A percentile compares a stretch with the other conserved stretches of the same genome.
These are phyloP conservation scores for Lycium barbarum DNA, from an alignment of 257 asterid species.

Conservation along the genomic window DNA sequence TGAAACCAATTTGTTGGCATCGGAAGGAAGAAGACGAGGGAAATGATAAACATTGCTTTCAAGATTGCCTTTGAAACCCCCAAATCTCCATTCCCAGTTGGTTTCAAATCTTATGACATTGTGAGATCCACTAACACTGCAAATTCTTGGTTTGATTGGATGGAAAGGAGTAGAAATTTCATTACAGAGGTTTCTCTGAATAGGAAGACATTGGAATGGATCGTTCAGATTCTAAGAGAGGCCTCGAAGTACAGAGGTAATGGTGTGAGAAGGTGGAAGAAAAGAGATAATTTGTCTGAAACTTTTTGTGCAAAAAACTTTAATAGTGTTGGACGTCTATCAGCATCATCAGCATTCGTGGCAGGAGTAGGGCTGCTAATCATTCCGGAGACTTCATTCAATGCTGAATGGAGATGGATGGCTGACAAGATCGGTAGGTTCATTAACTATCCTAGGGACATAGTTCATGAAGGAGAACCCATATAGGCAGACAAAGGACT, in stretches of 20 bases:
- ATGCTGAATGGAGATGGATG: neutral
- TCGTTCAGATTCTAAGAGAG: no score
- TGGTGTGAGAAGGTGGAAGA: no score
- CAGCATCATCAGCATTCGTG: neutral
- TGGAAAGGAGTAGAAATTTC: no score
- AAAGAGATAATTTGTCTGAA: neutral
- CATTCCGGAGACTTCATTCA: neutral
- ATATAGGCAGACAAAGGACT: neutral
- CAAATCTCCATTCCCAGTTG: constrained; percentile 41
- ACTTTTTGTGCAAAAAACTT: neutral
- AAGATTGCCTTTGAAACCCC: constrained; percentile 61
- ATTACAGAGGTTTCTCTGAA: no score
- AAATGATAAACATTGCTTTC: constrained; percentile 65
- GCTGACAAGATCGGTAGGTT: neutral
- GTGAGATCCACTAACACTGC: no score
- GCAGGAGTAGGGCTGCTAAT: neutral
- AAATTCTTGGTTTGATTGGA: no score
- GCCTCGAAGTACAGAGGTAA: no score
- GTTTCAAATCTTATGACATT: no score
- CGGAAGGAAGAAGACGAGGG: constrained; percentile 73
- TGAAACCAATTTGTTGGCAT: constrained; percentile 69
- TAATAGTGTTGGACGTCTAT: neutral
- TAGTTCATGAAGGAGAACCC: neutral
- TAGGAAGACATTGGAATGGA: no score
- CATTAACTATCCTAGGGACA: neutral